Conservation (phyloP, 306 rosid species). For the Spatholobus suberectus region DNA sequence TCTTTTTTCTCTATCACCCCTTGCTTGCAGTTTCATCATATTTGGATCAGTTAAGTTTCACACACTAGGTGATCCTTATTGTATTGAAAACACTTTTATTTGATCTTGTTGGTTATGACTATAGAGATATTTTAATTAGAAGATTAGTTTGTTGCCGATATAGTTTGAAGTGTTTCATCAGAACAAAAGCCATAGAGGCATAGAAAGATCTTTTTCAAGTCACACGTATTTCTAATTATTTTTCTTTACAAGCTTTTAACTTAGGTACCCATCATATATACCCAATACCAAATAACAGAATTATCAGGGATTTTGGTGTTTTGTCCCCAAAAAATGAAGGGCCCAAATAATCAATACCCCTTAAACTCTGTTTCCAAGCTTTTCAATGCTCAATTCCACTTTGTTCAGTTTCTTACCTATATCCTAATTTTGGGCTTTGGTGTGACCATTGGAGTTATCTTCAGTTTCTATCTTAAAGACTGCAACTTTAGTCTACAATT, state of each 20-base stretch:
- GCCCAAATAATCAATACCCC: slow-evolving; percentile 43
- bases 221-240: not conserved
- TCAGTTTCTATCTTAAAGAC: slow-evolving; percentile 55
- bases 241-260: not conserved
- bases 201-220: not conserved
- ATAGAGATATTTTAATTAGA: slow-evolving; percentile 13
- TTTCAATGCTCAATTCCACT: slow-evolving; percentile 49
- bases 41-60: too few relatives aligned
- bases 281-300: too few relatives aligned
- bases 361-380: slow-evolving; percentile 48
- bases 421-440: slow-evolving; percentile 63
- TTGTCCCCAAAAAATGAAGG: slow-evolving; percentile 43
- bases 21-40: not conserved
- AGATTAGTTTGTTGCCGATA: not conserved
- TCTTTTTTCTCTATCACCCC: not conserved
- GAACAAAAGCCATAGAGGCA: not conserved
- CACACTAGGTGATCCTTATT: too few relatives aligned
- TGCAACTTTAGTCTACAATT: slow-evolving; percentile 64
- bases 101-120: not conserved
- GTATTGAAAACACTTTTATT: not conserved
- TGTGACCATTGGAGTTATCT: slow-evolving; percentile 60
- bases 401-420: slow-evolving; percentile 49
- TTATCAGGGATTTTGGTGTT: not conserved
- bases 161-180: slow-evolving; percentile 3
- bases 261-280: not conserved